Conservation (phyloP, 73 alveolate genomes). For the Stentor roeselii region DNA sequence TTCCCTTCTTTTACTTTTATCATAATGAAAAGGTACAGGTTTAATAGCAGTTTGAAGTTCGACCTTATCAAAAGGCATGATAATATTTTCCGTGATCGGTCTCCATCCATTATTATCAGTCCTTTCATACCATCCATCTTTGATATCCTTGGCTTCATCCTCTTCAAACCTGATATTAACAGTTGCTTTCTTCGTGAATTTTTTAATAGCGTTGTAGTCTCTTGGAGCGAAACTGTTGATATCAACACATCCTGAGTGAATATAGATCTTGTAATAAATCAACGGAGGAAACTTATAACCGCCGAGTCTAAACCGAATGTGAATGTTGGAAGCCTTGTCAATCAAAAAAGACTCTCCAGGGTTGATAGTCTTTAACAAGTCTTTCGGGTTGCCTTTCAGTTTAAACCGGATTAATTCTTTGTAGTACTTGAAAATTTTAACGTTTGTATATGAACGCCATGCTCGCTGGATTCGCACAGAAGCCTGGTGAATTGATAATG, state of each 20-base stretch:
- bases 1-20: constrained; percentile 67
- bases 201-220: constrained; percentile 63
- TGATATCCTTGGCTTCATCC: constrained; percentile 48
- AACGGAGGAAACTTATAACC: constrained; percentile 84
- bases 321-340: constrained; percentile 79
- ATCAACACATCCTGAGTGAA: constrained; percentile 82
- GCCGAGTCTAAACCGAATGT: constrained; percentile 84
- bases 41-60: constrained; percentile 73
- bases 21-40: constrained; percentile 70
- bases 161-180: constrained; percentile 49
- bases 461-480: constrained; percentile 59
- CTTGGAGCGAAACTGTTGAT: constrained; percentile 88
- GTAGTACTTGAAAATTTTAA: constrained; percentile 74
- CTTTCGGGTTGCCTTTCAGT: constrained; percentile 77
- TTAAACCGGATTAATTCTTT: constrained; percentile 67
- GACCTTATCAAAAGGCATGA: constrained; percentile 46
- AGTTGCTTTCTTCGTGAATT: constrained; percentile 39
- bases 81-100: constrained; percentile 51
- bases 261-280: constrained; percentile 81
- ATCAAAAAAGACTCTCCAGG: constrained; percentile 78
- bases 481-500: constrained; percentile 48
- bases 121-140: constrained; percentile 87
- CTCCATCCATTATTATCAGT: constrained; percentile 92
- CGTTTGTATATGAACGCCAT: constrained; percentile 81
- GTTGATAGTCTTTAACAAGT: constrained; percentile 70